Evolutionary conservation across 2,329 filamentous ascomycete species (phyloP), one percentile per base, ranked within the genome.

Genomic region (Emmonsiellopsis sp.): DNA sequence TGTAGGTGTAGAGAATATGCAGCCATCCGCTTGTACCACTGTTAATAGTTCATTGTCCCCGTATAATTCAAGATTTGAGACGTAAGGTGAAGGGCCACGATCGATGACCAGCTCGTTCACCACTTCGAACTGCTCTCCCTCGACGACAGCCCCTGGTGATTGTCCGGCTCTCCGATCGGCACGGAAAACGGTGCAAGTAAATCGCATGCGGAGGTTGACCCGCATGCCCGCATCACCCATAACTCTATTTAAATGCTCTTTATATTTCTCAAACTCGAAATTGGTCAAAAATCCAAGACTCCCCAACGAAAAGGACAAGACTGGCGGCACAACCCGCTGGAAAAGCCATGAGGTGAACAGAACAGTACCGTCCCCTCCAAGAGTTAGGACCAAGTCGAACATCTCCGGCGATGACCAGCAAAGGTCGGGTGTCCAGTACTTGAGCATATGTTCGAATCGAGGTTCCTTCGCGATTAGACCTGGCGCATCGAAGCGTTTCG

Each of bases 41-140:
- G 93, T 98, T 61, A 98, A 79, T 43, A 96, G 84, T 69, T 95
- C 89, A 65, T 95, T 87, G 66, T 98, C 93, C 58, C 91, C 93
- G 68, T 95, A 97, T 9, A 98, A 78, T 73, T 98, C 93, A 40
- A 98, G 79, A 71, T 95, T 95, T 43, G 92, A 97, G 55, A 98
- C 92, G 67, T 97, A 98, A 17, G 92, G 91, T 13, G 88, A 95
- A 64, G 93, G 93, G 58, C 93, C 93, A 56, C 93, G 88, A 73
- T 98, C 93, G 63, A 98, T 97, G 69, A 98, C 92, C 50, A 98
- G 84, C 74, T 98, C 93, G 71, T 98, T 98, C 59, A 98, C 83
- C 17, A 98, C 92, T 73, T 98, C 93, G 59, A 96, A 97, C 64
- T 95, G 91, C 73, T 97, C 92, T 44, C 86, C 88, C 70, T 96